Percentiles rank a stretch among this genome's conserved stretches.
phyloP scores from a whole-genome alignment of 2,329 filamentous ascomycete genomes.

The Pseudonectria buxi region DNA sequence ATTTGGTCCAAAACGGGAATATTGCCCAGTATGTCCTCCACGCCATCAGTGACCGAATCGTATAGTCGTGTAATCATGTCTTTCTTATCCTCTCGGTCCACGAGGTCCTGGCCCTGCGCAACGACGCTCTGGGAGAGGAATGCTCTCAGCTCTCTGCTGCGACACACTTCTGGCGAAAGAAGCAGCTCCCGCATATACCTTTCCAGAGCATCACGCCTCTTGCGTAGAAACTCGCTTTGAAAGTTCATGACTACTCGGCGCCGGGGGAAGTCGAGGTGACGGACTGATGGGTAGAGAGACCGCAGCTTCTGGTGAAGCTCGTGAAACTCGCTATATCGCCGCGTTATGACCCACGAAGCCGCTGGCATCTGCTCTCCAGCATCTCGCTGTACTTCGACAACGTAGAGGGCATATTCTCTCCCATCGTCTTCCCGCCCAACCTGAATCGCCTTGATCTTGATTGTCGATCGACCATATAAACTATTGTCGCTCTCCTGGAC shows the following conservation, averaged over 20 bases:
- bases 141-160: slow-evolving; percentile 81
- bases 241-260: slow-evolving; percentile 93
- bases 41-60: slow-evolving; percentile 92
- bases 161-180: slow-evolving; percentile 84
- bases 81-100: slow-evolving; percentile 59
- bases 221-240: slow-evolving; percentile 91
- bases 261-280: slow-evolving; percentile 84
- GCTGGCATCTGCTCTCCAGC: slow-evolving; percentile 94
- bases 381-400: slow-evolving; percentile 83
- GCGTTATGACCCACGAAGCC: slow-evolving; percentile 88
- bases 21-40: slow-evolving; percentile 96
- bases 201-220: slow-evolving; percentile 76
- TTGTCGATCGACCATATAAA: slow-evolving; percentile 81
- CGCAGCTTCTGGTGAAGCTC: slow-evolving; percentile 88
- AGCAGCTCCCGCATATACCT: slow-evolving; percentile 78
- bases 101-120: slow-evolving; percentile 50
- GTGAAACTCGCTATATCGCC: slow-evolving; percentile 94
- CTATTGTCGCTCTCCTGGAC: slow-evolving; percentile 98
- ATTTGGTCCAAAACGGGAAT: slow-evolving; percentile 93
- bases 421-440: slow-evolving; percentile 89
- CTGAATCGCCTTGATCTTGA: slow-evolving; percentile 88
- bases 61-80: slow-evolving; percentile 94
- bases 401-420: slow-evolving; percentile 87
- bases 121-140: slow-evolving; percentile 88
- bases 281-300: slow-evolving; percentile 76